Evolutionary conservation across 331 rosid genomes (phyloP), one percentile per base, ranked within the genome.

Genomic region (Acacia concinna): DNA sequence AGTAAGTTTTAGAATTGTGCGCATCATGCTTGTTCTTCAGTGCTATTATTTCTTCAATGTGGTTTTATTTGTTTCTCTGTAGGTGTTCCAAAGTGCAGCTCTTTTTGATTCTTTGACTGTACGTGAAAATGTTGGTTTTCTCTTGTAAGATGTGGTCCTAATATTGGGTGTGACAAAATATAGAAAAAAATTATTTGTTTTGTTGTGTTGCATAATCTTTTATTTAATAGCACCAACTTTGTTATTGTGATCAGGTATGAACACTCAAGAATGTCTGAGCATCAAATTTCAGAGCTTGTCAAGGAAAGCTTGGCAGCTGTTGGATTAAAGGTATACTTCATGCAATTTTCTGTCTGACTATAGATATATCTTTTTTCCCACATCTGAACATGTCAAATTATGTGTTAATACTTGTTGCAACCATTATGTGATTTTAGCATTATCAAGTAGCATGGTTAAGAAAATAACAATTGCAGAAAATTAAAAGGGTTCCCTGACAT

Each of bases 61-160:
- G 81, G 83, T 65, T 59, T 23, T 56, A 4, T 51, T 72, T 35
- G 12, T 63, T 44, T 73, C 23, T 84, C 14, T 78, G 44, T 81
- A 96, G 99, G 99, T 96, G 73, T 96, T 96, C 85, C 99, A 96
- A 88, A 96, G 99, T 81, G 99, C 99, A 12, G 99, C 99, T 60
- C 99, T 96, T 37, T 96, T 96, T 90, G 98, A 96, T 86, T 96
- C 99, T 68, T 82, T 96, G 86, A 93, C 93, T n/a, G 98, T 96
- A 64, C 97, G 97, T 41, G 98, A 96, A 87, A 96, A 96, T 81
- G 98, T 96, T 75, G 99, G 99, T 86, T 96, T 96, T 81, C 99
- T 91, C 86, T 86, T 96, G 99, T 96, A 91, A 93, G 96, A 76
- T 81, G 78, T 64, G 47, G 41, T 72, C 77, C 76, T 73, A 6